Evolutionary conservation across 2,329 filamentous ascomycete genomes (phyloP).

Genomic region (Xylariales sp.): DNA sequence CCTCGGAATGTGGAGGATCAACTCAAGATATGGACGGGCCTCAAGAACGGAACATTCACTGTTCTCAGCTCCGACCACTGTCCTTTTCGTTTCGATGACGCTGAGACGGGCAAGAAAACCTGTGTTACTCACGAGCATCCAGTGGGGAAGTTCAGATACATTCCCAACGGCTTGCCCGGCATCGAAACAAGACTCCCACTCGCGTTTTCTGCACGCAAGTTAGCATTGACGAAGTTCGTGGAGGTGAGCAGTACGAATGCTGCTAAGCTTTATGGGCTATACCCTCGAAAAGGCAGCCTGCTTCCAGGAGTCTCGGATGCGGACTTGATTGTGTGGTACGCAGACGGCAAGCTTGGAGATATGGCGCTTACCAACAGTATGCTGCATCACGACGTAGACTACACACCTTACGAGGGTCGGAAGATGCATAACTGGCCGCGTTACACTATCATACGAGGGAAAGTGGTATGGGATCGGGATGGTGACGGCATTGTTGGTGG

Average conservation of each 20-base stretch:
- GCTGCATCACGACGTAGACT: slow-evolving; percentile 58
- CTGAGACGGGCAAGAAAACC: slow-evolving; percentile 40
- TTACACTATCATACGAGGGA: slow-evolving; percentile 54
- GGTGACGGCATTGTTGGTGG: slow-evolving; percentile 42
- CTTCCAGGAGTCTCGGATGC: slow-evolving; percentile 49
- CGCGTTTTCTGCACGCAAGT: slow-evolving; percentile 33
- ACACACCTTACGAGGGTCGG: slow-evolving; percentile 57
- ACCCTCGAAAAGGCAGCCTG: slow-evolving; percentile 44
- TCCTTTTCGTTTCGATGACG: slow-evolving; percentile 45
- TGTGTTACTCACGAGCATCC: slow-evolving; percentile 40
- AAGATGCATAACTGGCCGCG: slow-evolving; percentile 56
- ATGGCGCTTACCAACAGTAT: slow-evolving; percentile 46
- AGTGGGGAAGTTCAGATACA: slow-evolving; percentile 45
- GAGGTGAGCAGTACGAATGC: slow-evolving; percentile 50
- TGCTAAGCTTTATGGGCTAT: slow-evolving; percentile 53
- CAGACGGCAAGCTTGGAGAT: slow-evolving; percentile 34
- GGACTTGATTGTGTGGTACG: slow-evolving; percentile 55
- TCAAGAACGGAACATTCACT: slow-evolving; percentile 48
- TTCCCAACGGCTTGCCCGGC: slow-evolving; percentile 54
- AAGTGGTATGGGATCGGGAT: slow-evolving; percentile 54
- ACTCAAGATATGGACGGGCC: slow-evolving; percentile 45
- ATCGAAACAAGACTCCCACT: slow-evolving; percentile 52
- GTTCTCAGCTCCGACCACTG: slow-evolving; percentile 41
- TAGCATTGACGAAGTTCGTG: slow-evolving; percentile 46
- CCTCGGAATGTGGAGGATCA: slow-evolving; percentile 42